Evolutionary conservation across 441 rosid genomes (phyloP), one percentile per base, ranked within the genome.

Genomic region (Manihot esculenta): DNA sequence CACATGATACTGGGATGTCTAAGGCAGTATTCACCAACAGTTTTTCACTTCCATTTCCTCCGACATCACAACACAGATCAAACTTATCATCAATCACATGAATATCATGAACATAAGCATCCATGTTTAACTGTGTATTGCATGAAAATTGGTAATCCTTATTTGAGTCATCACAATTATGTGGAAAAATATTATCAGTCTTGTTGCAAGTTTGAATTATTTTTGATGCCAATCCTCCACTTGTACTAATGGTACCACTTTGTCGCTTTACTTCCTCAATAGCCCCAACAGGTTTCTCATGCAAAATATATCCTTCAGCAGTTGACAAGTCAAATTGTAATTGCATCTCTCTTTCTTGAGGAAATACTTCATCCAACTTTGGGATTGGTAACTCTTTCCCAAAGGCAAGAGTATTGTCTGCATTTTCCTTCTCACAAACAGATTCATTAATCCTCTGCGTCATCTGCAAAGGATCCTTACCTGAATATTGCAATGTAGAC

Each of bases 331-430:
- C 67, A 42, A n/a, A 9, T 64, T 51, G 76, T 26, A 68, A 47
- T 30, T 17, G 26, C 53, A 69, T 71, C 30, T 67, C 74, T 50
- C 35, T 72, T 66, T 66, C 70, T 33, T 63, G 72, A 73, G 72
- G 20, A 41, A 1, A 13, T 56, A 71, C 80, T 54, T 62, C 74
- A 77, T 78, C 67, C 42, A 71, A 71, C 53, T 67, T 76, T 11
- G 84, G 70, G 60, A 77, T 62, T 26, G 73, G 63, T 60, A 78
- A 58, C 79, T 81, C 85, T 74, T 85, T 80, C 77, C 79, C 90
- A 57, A 82, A 81, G 66, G 74, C 62, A 71, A 78, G 77, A 57
- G 80, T 20, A 61, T 45, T 23, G 66, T 71, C 76, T 56, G 77
- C 30, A 27, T 71, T 79, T 74, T 82, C 78, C 64, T 76, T 72